Evolutionary conservation across 2,329 filamentous ascomycete genomes (phyloP).

Genomic region (Ascochyta clinopodiicola): DNA sequence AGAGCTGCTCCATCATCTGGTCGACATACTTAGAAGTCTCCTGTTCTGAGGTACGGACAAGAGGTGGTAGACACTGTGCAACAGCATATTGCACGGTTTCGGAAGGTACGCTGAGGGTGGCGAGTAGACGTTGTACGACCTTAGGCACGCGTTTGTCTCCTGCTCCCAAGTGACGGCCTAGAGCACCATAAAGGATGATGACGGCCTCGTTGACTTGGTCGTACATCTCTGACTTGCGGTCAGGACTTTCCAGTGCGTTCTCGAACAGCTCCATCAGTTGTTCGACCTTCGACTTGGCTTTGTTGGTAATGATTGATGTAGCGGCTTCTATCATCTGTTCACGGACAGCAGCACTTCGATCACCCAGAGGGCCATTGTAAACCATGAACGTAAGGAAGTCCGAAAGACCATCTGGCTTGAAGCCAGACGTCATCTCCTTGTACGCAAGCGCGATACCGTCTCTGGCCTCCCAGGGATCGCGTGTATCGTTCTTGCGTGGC

Average conservation of each 20-base stretch:
- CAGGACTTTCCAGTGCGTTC: conserved; percentile 81
- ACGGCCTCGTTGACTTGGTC: conserved; percentile 97
- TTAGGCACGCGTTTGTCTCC: conserved; percentile 88
- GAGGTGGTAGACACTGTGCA: conserved; percentile 87
- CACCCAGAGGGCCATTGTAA: conserved; percentile 83
- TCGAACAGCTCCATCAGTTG: conserved; percentile 93
- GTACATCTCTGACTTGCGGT: conserved; percentile 78
- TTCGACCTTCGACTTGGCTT: conserved; percentile 84
- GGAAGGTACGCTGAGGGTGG: conserved; percentile 90
- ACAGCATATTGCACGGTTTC: conserved; percentile 97
- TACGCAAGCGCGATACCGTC: conserved; percentile 90
- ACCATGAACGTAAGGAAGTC: conserved; percentile 86
- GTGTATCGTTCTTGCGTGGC: conserved; percentile 84
- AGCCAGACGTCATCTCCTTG: conserved; percentile 75
- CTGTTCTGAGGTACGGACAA: conserved; percentile 81
- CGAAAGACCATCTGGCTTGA: conserved; percentile 73
- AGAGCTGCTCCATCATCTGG: conserved; percentile 79
- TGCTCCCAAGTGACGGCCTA: conserved; percentile 82
- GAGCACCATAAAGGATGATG: conserved; percentile 93
- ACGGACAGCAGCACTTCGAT: conserved; percentile 77
- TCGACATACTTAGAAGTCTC: conserved; percentile 82
- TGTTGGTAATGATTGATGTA: conserved; percentile 77
- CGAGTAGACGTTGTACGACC: conserved; percentile 84
- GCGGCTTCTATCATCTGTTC: conserved; percentile 92
- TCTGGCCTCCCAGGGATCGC: conserved; percentile 89